These are phyloP conservation scores for Gryganskiella cystojenkinii DNA, from an alignment of 192 early-diverging fungal species.

Conservation along the genomic window DNA sequence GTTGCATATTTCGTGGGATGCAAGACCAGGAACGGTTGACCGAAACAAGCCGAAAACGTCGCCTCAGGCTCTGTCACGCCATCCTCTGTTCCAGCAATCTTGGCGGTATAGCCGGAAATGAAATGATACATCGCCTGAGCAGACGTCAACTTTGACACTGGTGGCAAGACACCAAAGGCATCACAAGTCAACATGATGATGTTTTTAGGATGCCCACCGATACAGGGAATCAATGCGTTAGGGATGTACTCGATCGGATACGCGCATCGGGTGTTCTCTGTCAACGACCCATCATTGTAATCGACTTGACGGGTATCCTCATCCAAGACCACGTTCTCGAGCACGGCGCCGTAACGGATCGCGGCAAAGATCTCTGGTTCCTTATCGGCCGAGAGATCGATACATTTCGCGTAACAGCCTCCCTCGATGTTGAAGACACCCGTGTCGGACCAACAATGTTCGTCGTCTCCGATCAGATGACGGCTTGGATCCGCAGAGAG, in stretches of 20 bases:
- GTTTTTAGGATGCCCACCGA: conserved; percentile 87
- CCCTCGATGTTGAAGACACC: conserved; percentile 99
- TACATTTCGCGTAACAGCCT: conserved; percentile 97
- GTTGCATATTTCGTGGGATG: conserved; percentile 94
- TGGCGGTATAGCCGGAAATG: conserved; percentile 96
- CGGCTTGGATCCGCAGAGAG: conserved; percentile 94
- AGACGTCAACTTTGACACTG: conserved; percentile 86
- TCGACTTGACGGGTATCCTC: conserved; percentile 78
- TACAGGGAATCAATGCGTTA: conserved; percentile 91
- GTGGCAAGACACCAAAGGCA: conserved; percentile 94
- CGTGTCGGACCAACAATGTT: conserved; percentile 96
- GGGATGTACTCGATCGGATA: conserved; percentile 95
- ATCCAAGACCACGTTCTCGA: conserved; percentile 94
- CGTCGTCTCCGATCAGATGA: conserved; percentile 95
- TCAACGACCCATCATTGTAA: conserved; percentile 80
- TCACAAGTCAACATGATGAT: conserved; percentile 96
- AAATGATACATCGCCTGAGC: conserved; percentile 96
- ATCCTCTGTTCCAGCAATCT: conserved; percentile 96
- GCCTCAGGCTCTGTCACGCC: conserved; percentile 90
- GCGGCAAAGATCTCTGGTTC: conserved; percentile 98
- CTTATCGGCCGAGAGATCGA: conserved; percentile 93
- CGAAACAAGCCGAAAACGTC: conserved; percentile 93
- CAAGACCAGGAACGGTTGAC: conserved; percentile 93
- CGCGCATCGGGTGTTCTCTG: conserved; percentile 95
- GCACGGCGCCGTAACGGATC: conserved; percentile 91